Percentiles rank a stretch among this genome's conserved stretches.
phyloP scores from a whole-genome alignment of 345 rosid species.

The Aquilaria malaccensis region DNA sequence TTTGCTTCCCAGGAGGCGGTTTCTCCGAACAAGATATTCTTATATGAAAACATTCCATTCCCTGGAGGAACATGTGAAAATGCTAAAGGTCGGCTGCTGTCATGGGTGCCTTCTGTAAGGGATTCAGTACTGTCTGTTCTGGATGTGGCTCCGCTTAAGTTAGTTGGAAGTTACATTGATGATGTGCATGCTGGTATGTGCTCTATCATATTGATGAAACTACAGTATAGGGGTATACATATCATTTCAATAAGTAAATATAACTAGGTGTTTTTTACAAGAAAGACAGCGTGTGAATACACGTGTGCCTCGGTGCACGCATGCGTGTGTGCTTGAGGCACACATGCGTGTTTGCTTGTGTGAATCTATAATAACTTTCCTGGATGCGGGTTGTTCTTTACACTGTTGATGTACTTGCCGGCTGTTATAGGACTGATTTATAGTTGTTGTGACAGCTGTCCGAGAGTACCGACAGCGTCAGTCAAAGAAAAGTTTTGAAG shows the following conservation, averaged over 20 bases:
- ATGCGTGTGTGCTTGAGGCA: no score
- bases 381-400: no score
- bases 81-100: slow-evolving; percentile 15
- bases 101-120: slow-evolving; percentile 41
- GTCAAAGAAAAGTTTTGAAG: slow-evolving; percentile 46
- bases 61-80: slow-evolving; percentile 10
- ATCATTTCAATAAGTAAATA: no score
- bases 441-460: slow-evolving; percentile 44
- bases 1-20: slow-evolving; percentile 12
- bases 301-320: no score
- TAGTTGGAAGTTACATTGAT: slow-evolving; percentile 50
- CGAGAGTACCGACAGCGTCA: slow-evolving; percentile 48
- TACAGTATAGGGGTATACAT: no score
- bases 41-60: slow-evolving; percentile 17
- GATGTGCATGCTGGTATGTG: slow-evolving; percentile 63
- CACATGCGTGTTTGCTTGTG: no score
- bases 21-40: slow-evolving; percentile 12
- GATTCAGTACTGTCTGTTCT: slow-evolving; percentile 40
- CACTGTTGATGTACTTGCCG: slow-evolving; percentile 11
- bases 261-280: no score
- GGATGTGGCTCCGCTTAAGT: slow-evolving; percentile 54
- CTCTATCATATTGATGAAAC: not conserved
- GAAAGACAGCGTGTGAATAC: no score
- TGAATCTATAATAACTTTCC: no score
- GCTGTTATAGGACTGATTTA: slow-evolving; percentile 9